Base-by-base conservation (phyloP, 2,329 filamentous ascomycete species). In the Xylaria sp. region DNA sequence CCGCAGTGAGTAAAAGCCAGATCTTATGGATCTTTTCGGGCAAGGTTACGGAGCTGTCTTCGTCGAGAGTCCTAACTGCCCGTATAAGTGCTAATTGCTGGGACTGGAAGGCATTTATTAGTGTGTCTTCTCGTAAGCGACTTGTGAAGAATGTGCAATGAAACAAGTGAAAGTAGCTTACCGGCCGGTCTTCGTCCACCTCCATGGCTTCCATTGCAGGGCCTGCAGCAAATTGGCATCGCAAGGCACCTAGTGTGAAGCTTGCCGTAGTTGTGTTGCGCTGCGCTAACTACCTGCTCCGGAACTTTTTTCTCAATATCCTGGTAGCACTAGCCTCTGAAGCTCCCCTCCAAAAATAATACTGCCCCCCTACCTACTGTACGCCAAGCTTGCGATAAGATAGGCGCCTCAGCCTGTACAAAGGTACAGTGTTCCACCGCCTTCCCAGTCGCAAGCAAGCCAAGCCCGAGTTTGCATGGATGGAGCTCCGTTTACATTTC, bases 1-100 rank as follows among this genome's bases (percentile, higher is more conserved):
- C 80, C 1, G 81, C 79, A 4, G 82, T 80, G n/a, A 89, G 78
- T 6, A 80, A 78, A 7, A 78, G 79, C 86, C 86, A 89, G 15
- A 89, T 73, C 23, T 79, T 78, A 62, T 82, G 78, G 48, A 89
- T 80, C 39, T 85, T 86, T 66, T 86, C 80, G 64, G 80, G 83
- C 72, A 80, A 81, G 69, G 75, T 78, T 64, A 78, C 82, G 18
- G 83, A 79, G 46, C 80, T 82, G 68, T 80, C 83, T 68, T 88
- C 85, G 70, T 89, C 87, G 58, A 89, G 83, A n/a, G 84, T 81
- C 78, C 86, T 83, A 36, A 86, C 85, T 65, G 83, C 82, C 77
- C 83, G 85, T 75, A 88, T 82, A 71, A 89, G 83, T 75, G 82
- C 72, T 75, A 75, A 74, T 67, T 70, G 78, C 69, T 66, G 74